Percentiles rank a stretch among this genome's conserved stretches.
Conservation (phyloP, 192 early-diverging fungal genomes). For the Chytriomyces sp. region DNA sequence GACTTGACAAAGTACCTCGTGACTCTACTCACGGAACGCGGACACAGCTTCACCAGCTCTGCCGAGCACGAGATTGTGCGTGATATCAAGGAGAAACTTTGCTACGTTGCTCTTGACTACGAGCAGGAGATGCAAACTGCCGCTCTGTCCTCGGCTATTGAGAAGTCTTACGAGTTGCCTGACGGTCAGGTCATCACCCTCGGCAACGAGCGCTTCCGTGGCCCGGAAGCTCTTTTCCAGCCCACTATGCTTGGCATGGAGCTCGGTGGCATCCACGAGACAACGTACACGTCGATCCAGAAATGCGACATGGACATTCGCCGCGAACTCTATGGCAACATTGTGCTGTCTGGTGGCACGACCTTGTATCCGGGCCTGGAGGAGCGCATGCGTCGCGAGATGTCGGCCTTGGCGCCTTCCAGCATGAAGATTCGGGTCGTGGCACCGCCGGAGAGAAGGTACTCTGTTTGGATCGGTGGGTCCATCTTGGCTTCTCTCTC, state of each 20-base stretch:
- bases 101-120: constrained; percentile 97
- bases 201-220: constrained; percentile 97
- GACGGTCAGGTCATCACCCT: constrained; percentile 99
- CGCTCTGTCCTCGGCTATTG: constrained; percentile 85
- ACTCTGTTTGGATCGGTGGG: constrained; percentile 99
- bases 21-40: constrained; percentile 93
- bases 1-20: constrained; percentile 94
- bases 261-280: constrained; percentile 93
- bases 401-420: constrained; percentile 91
- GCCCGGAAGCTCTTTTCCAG: constrained; percentile 97
- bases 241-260: constrained; percentile 90
- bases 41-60: constrained; percentile 93
- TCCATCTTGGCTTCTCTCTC: constrained; percentile 96
- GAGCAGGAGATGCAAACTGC: constrained; percentile 98
- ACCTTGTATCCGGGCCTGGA: constrained; percentile 98
- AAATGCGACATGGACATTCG: constrained; percentile 97
- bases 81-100: constrained; percentile 99
- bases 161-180: constrained; percentile 98
- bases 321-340: constrained; percentile 94
- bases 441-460: constrained; percentile 98
- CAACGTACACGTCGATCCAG: constrained; percentile 95
- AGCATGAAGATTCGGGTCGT: constrained; percentile 98
- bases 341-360: constrained; percentile 94
- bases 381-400: constrained; percentile 97
- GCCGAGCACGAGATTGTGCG: constrained; percentile 98